Evolutionary conservation across 208 protist genomes (phyloP).

Genomic region (Leishmania martiniquensis): DNA sequence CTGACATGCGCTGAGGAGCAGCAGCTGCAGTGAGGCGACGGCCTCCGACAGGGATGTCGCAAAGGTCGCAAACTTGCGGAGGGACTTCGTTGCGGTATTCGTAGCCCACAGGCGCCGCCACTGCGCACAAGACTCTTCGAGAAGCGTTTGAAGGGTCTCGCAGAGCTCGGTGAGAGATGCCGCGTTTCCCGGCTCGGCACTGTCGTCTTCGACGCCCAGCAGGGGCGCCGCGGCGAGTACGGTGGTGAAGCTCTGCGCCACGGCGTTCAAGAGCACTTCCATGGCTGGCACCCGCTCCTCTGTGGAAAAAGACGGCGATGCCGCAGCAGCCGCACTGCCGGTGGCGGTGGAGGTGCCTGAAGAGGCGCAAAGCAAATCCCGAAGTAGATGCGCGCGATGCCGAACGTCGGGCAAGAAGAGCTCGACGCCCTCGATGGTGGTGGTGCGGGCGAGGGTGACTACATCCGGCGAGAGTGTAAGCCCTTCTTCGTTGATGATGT

Average conservation of each 20-base stretch:
- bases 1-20: conserved; percentile 72
- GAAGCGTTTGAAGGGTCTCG: conserved; percentile 37
- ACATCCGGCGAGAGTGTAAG: conserved; percentile 53
- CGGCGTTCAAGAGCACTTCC: conserved; percentile 41
- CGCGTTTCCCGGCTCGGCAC: background rate
- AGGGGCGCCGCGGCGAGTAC: conserved; percentile 41
- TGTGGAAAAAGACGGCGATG: background rate
- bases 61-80: conserved; percentile 12
- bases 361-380: conserved; percentile 56
- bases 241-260: conserved; percentile 35
- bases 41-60: conserved; percentile 48
- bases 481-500: conserved; percentile 78
- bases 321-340: background rate
- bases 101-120: conserved; percentile 25
- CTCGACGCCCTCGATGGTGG: conserved; percentile 70
- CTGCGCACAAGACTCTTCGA: conserved; percentile 46
- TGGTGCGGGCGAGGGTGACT: conserved; percentile 46
- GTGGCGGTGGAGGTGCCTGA: background rate
- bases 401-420: conserved; percentile 76
- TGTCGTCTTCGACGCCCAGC: conserved; percentile 19
- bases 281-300: conserved; percentile 36
- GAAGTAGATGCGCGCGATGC: conserved; percentile 60
- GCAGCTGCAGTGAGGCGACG: conserved; percentile 68
- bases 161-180: conserved; percentile 39
- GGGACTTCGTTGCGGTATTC: background rate